Percentiles rank a stretch among this genome's conserved stretches.
Evolutionary conservation across 768 basidiomycete species (phyloP).

Genomic region (Pulveroboletus sp.): DNA sequence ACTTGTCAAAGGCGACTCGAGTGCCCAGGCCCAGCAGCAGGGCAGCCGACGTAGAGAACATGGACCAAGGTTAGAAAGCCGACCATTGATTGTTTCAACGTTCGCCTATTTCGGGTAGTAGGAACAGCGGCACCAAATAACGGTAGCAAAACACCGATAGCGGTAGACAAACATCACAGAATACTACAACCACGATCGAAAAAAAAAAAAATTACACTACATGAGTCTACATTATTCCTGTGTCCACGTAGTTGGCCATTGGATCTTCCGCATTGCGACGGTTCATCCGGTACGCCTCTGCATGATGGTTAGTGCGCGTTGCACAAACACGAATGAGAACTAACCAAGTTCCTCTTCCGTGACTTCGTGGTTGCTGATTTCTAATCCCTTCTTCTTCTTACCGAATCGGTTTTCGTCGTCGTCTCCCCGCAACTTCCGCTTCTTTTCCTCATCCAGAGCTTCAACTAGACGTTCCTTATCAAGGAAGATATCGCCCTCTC

Average conservation of each 20-base stretch:
- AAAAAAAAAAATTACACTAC: background rate
- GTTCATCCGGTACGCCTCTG: slow-evolving; percentile 89
- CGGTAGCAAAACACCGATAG: too few relatives aligned
- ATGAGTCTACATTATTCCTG: slow-evolving; percentile 15
- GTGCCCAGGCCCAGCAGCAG: slow-evolving; percentile 72
- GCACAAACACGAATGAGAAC: slow-evolving; percentile 20
- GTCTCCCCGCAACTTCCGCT: slow-evolving; percentile 60
- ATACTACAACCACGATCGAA: too few relatives aligned
- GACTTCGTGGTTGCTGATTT: slow-evolving; percentile 65
- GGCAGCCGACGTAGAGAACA: slow-evolving; percentile 57
- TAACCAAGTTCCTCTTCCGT: slow-evolving; percentile 84
- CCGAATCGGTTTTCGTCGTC: slow-evolving; percentile 49
- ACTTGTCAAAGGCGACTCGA: slow-evolving; percentile 61
- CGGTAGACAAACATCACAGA: too few relatives aligned
- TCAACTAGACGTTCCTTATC: slow-evolving; percentile 64
- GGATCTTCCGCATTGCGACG: slow-evolving; percentile 75
- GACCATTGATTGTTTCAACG: slow-evolving; percentile 16
- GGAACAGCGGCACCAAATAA: slow-evolving; percentile 15
- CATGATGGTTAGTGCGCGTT: slow-evolving; percentile 12
- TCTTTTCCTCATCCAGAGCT: slow-evolving; percentile 76
- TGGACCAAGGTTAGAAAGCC: slow-evolving; percentile 26
- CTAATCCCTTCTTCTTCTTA: slow-evolving; percentile 55
- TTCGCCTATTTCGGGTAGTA: slow-evolving; percentile 21
- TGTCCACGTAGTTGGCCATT: slow-evolving; percentile 88
- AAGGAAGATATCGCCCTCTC: slow-evolving; percentile 75